Base-by-base conservation (phyloP, 2,329 filamentous ascomycete genomes). In the Zymoseptoria pseudotritici region DNA sequence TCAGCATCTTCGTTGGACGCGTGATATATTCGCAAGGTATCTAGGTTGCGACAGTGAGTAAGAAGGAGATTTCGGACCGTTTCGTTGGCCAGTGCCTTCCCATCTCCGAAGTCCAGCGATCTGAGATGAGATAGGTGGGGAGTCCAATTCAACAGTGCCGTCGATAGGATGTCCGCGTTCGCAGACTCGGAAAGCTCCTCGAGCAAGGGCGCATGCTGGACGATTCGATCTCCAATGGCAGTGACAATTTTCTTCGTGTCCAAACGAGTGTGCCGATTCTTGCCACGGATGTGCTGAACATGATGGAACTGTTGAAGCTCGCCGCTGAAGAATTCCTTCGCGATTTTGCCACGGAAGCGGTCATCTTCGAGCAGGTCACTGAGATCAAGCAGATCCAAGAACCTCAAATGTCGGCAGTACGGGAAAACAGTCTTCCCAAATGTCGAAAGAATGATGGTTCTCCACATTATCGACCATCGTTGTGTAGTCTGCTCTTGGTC, bases 391-490 rank as follows among this genome's bases (percentile, higher is more conserved):
- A 90, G 78, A 64, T 87, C 83, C 46, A 91, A 76, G 24, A 79
- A 78, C 58, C 81, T 83, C 58, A 90, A 82, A 72, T 88, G 89
- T 46, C 83, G 78, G 67, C 83, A 88, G 70, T 91, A 91, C 0
- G 87, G 86, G 63, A 85, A 87, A 19, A 83, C 75, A 0, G 87
- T 89, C 63, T 77, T 74, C 22, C 80, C 82, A 51, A 86, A 73
- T 59, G 84, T 84, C 8, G 87, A 90, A 7, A 85, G 75, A 59
- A 88, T 82, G 64, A 90, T 83, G 2, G 86, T 86, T 55, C 82
- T 81, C 88, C 88, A 91, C 54, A 89, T 72, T 6, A 82, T 78
- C 1, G 84, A 82, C 81, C 84, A 86, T 72, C 82, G 82, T 57
- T 78, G 78, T 20, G 80, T 76, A n/a, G 76, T 74, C 26, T 77